These are phyloP conservation scores for Chrysoporthe puriensis DNA, from an alignment of 2,329 filamentous ascomycete genomes.

Conservation along the genomic window DNA sequence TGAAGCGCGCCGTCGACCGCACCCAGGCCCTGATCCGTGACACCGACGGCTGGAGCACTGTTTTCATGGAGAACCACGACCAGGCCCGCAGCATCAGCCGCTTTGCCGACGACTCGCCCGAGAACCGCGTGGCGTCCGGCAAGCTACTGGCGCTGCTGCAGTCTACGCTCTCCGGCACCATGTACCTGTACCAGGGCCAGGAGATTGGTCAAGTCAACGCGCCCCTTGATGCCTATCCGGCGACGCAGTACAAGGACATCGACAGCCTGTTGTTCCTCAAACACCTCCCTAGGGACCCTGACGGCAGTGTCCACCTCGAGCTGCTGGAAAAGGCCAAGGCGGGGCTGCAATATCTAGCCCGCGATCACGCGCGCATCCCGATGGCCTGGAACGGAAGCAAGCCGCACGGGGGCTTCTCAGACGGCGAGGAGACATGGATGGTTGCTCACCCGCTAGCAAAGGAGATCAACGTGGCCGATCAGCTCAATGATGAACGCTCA, in stretches of 20 bases:
- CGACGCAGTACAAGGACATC: background rate
- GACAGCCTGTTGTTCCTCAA: background rate
- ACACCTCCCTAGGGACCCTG: background rate
- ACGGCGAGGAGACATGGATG: conserved; percentile 64
- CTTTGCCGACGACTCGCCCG: conserved; percentile 54
- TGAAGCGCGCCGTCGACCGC: conserved; percentile 57
- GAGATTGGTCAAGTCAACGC: conserved; percentile 68
- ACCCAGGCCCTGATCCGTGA: conserved; percentile 65
- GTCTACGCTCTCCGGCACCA: conserved; percentile 62
- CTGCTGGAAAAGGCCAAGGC: background rate
- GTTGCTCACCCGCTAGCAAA: conserved; percentile 62
- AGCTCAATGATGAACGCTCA: conserved; percentile 48
- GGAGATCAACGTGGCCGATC: conserved; percentile 58
- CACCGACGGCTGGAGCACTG: conserved; percentile 65
- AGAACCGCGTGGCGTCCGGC: conserved; percentile 52
- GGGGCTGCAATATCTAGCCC: conserved; percentile 57
- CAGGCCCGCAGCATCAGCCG: conserved; percentile 63
- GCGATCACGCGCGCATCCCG: conserved; percentile 67
- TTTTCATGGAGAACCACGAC: conserved; percentile 70
- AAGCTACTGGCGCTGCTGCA: conserved; percentile 65
- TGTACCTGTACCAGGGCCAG: conserved; percentile 72
- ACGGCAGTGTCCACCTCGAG: background rate
- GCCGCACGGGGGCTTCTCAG: conserved; percentile 64
- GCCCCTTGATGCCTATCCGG: background rate
- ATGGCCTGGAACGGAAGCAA: conserved; percentile 64